A percentile compares a stretch with the other conserved stretches of the same genome.
Conservation (phyloP, 1,284 basidiomycete species). For the Malassezia caprae region DNA sequence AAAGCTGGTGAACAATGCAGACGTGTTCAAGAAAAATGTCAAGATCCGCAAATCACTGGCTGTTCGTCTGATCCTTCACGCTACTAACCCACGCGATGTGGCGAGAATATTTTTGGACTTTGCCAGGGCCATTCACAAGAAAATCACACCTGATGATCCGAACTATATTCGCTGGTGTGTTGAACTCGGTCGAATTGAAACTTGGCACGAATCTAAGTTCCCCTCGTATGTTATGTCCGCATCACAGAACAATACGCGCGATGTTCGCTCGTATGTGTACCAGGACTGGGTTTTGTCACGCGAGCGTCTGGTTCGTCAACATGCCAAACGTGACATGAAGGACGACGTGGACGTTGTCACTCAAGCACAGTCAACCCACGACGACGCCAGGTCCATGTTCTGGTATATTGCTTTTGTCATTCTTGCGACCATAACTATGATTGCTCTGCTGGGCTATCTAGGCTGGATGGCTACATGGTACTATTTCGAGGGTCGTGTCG, state of each 20-base stretch:
- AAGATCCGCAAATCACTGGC: conserved; percentile 92
- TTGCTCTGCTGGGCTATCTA: conserved; percentile 23
- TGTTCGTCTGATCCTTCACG: conserved; percentile 70
- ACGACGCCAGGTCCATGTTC: conserved; percentile 23
- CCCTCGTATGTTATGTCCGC: conserved; percentile 31
- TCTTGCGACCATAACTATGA: conserved; percentile 21
- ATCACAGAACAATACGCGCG: conserved; percentile 14
- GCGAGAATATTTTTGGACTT: conserved; percentile 77
- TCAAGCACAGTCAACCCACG: neutral
- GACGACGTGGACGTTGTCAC: conserved; percentile 1
- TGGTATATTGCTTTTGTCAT: conserved; percentile 29
- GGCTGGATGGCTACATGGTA: conserved; percentile 35
- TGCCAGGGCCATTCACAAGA: conserved; percentile 70
- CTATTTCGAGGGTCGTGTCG: conserved; percentile 25
- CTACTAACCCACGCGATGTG: conserved; percentile 84
- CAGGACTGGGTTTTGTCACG: conserved; percentile 24
- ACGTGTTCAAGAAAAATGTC: conserved; percentile 79
- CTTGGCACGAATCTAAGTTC: conserved; percentile 43
- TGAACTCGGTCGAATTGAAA: conserved; percentile 39
- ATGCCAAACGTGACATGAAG: neutral
- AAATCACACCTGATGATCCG: conserved; percentile 69
- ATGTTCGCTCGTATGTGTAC: conserved; percentile 24
- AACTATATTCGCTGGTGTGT: conserved; percentile 55
- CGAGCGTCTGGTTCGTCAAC: conserved; percentile 2
- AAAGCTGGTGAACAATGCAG: conserved; percentile 81